Evolutionary conservation across 2,329 filamentous ascomycete genomes (phyloP).

Genomic region (Alternaria hordeiaustralica): DNA sequence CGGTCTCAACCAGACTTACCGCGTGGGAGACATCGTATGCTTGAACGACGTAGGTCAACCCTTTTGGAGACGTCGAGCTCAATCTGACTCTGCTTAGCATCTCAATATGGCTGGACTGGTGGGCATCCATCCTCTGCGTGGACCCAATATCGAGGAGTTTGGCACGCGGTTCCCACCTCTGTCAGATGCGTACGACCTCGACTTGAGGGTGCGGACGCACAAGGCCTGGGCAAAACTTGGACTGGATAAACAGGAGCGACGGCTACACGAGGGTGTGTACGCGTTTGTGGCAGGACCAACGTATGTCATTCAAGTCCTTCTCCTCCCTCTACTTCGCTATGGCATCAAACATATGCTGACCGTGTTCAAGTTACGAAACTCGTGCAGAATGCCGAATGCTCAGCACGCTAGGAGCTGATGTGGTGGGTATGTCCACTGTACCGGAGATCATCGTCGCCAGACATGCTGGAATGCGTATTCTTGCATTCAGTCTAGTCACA

Average conservation of each 20-base stretch:
- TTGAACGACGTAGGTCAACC: slow-evolving; percentile 64
- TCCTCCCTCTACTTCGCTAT: not conserved
- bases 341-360: slow-evolving; percentile 11
- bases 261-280: slow-evolving; percentile 70
- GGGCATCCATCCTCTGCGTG: slow-evolving; percentile 66
- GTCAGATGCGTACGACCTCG: slow-evolving; percentile 70
- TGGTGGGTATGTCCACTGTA: slow-evolving; percentile 75
- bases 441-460: slow-evolving; percentile 71
- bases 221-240: slow-evolving; percentile 62
- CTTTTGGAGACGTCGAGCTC: not conserved
- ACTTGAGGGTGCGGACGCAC: slow-evolving; percentile 64
- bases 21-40: slow-evolving; percentile 69
- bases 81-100: slow-evolving; percentile 54
- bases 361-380: slow-evolving; percentile 64
- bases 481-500: slow-evolving; percentile 71
- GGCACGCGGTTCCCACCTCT: slow-evolving; percentile 68
- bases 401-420: slow-evolving; percentile 65
- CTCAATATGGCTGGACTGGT: slow-evolving; percentile 68
- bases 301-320: slow-evolving; percentile 45
- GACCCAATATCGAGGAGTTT: slow-evolving; percentile 68
- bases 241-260: slow-evolving; percentile 55
- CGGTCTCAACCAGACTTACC: slow-evolving; percentile 68
- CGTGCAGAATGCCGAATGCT: slow-evolving; percentile 70
- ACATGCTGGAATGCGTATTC: slow-evolving; percentile 67
- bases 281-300: slow-evolving; percentile 69